phyloP scores from a whole-genome alignment of 768 basidiomycete species.

The Udeniomyces megalosporus region DNA sequence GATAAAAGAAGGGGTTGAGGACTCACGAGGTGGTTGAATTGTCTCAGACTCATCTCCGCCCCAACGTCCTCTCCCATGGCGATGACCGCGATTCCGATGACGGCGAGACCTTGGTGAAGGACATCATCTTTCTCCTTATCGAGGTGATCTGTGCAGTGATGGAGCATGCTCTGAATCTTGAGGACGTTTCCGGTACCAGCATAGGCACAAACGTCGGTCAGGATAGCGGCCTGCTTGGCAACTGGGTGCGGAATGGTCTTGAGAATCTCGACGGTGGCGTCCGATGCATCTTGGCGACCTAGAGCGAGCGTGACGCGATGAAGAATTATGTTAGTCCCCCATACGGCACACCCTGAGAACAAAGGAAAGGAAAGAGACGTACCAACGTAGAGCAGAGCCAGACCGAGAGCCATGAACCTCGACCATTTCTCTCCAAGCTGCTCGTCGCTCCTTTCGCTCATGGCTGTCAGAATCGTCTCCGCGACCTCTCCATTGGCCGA shows the following conservation, averaged over 20 bases:
- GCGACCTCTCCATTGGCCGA: conserved; percentile 88
- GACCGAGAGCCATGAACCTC: conserved; percentile 70
- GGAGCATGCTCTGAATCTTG: conserved; percentile 78
- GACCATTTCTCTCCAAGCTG: conserved; percentile 86
- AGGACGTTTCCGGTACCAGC: conserved; percentile 92
- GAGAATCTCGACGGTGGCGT: conserved; percentile 81
- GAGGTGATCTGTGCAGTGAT: conserved; percentile 84
- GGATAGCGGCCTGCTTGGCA: conserved; percentile 72
- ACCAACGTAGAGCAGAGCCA: conserved; percentile 86
- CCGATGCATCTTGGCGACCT: conserved; percentile 85
- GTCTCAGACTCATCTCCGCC: conserved; percentile 89
- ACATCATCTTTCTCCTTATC: conserved; percentile 45
- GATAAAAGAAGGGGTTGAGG: no score
- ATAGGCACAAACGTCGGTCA: conserved; percentile 86
- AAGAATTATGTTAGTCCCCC: background rate
- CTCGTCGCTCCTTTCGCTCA: conserved; percentile 43
- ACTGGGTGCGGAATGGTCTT: conserved; percentile 87
- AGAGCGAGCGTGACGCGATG: background rate
- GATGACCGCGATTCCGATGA: conserved; percentile 80
- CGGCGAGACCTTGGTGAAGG: conserved; percentile 79
- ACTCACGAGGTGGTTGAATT: conserved; percentile 88
- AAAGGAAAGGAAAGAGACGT: conserved; percentile 18
- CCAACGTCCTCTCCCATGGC: conserved; percentile 98
- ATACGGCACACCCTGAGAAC: background rate
- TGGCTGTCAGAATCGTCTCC: conserved; percentile 67